phyloP scores from a whole-genome alignment of 257 asterid species.

The Eustoma russellianum region DNA sequence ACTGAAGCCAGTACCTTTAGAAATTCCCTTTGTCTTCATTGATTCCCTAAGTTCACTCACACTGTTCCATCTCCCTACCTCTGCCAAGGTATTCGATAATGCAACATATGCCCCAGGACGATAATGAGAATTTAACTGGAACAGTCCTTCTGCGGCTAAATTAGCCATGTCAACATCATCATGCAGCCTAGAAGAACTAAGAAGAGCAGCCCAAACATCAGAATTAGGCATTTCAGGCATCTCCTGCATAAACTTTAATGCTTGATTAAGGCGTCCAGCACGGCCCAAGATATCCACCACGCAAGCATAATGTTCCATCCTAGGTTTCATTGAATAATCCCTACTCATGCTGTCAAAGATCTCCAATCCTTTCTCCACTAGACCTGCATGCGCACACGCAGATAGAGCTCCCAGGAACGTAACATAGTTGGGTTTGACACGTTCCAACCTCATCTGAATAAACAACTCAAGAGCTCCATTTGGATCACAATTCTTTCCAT shows the following conservation, averaged over 20 bases:
- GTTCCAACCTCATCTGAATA: conserved; percentile 30
- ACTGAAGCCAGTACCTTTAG: conserved; percentile 81
- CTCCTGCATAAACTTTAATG: conserved; percentile 48
- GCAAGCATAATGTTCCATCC: conserved; percentile 89
- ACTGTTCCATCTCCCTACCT: conserved; percentile 80
- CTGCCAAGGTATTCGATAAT: conserved; percentile 71
- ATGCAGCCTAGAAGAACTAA: conserved; percentile 67
- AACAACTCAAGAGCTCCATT: conserved; percentile 58
- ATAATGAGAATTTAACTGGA: conserved; percentile 27
- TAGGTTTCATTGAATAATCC: conserved; percentile 56
- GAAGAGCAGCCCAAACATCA: conserved; percentile 87
- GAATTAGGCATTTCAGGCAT: conserved; percentile 65
- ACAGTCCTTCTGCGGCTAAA: conserved; percentile 73
- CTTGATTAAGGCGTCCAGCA: conserved; percentile 58
- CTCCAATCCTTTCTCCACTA: conserved; percentile 53
- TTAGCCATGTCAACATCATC: conserved; percentile 81
- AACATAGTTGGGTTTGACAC: conserved; percentile 51
- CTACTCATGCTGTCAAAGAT: conserved; percentile 54
- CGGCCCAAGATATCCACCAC: conserved; percentile 84
- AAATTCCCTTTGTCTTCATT: conserved; percentile 72
- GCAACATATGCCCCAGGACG: conserved; percentile 85
- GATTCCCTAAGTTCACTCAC: conserved; percentile 74
- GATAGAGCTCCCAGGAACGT: conserved; percentile 74
- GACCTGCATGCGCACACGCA: conserved; percentile 84
- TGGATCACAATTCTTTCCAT: conserved; percentile 79